Evolutionary conservation across 139 green algal species (phyloP).

Genomic region (Closterium sp.): DNA sequence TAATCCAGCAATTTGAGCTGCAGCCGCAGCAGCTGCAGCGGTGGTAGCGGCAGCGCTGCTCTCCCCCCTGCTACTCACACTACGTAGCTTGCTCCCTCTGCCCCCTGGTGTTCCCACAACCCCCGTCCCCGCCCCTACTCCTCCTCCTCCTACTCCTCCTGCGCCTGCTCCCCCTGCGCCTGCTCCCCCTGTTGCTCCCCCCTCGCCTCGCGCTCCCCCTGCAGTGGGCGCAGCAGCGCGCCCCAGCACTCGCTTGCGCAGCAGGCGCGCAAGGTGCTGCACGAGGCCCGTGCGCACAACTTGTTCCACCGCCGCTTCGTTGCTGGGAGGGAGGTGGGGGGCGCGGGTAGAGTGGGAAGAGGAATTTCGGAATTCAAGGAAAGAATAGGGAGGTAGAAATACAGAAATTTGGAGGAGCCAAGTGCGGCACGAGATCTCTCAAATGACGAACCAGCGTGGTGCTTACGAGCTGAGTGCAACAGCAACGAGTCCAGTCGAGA

Average conservation of each 20-base stretch:
- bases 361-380: too few species aligned
- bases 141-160: not conserved
- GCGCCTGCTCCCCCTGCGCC: not conserved
- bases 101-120: not conserved
- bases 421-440: too few species aligned
- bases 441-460: too few species aligned
- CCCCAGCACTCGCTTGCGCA: slow-evolving; percentile 34
- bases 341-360: too few species aligned
- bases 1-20: not conserved
- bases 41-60: not conserved
- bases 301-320: slow-evolving; percentile 49
- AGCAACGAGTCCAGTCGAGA: not conserved
- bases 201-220: not conserved
- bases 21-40: not conserved
- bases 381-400: too few species aligned
- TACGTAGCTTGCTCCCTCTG: not conserved
- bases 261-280: slow-evolving; percentile 16
- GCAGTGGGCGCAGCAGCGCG: not conserved
- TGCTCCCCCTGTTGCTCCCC: not conserved
- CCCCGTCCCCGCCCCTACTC: not conserved
- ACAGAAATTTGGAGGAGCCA: too few species aligned
- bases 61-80: not conserved
- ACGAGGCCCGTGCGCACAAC: slow-evolving; percentile 48
- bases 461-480: not conserved
- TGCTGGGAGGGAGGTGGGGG: not conserved